Base-by-base conservation (phyloP, 1,284 basidiomycete genomes). In the Pulchroboletus neoregius region DNA sequence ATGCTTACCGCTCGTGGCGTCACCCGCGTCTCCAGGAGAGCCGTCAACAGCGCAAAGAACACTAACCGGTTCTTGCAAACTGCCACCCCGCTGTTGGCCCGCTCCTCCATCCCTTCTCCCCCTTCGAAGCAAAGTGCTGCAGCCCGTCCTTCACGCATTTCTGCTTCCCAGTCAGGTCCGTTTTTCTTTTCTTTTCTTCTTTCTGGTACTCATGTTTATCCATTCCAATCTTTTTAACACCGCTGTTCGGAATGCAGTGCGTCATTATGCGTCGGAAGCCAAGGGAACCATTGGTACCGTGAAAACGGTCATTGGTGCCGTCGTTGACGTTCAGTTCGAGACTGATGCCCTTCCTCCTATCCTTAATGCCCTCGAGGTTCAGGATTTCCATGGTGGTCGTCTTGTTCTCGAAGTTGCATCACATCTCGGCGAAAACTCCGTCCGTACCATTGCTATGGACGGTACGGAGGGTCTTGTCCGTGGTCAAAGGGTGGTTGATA, bases 401-500 rank as follows among this genome's bases (percentile, higher is more conserved):
- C 89, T 96, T 68, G 92, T 96, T 58, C 89, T 95, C 57, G 93
- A 95, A 76, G 93, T 95, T 62, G 91, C 95, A 52, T 92, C 94
- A 60, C 95, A 99, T 72, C 80, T 99, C 55, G 95, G 95, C 72
- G 95, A 96, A 79, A 97, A 97, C 84, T 91, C 94, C 39, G 93
- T 96, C 70, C 91, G 94, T 63, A 92, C 89, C 70, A 94, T 94
- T 82, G 91, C 91, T 61, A 94, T 94, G 91, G 94, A 97, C 71
- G 94, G 94, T 86, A 99, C 95, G 52, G 95, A 97, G 74, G 95
- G 95, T 92, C 91, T 99, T 66, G 94, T 99, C 60, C 94, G 95
- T 77, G 95, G 95, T 46, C 91, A 95, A 72, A 94, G 87, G 76
- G 95, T 98, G 66, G 67, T 95, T 65, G 95, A 98, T 75, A 96